phyloP scores from a whole-genome alignment of 495 filamentous ascomycete species.

The Talaromyces borbonicus region DNA sequence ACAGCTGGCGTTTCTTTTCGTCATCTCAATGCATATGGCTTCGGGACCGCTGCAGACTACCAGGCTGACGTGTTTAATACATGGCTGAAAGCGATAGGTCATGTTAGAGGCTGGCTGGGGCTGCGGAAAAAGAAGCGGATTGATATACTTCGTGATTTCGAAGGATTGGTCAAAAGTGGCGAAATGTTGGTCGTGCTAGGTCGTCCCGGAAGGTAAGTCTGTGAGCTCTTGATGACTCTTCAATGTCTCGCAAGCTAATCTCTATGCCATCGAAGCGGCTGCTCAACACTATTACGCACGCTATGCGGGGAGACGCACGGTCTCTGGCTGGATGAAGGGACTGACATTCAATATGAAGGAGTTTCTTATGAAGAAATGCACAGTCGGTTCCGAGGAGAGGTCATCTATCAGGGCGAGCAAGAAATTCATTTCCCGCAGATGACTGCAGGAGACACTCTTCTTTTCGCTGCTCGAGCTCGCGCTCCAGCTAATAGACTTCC shows the following conservation, averaged over 20 bases:
- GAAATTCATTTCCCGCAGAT: constrained; percentile 61
- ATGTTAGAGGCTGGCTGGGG: constrained; percentile 39
- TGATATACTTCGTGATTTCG: constrained; percentile 65
- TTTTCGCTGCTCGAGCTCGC: constrained; percentile 49
- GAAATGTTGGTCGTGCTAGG: constrained; percentile 79
- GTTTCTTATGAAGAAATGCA: constrained; percentile 59
- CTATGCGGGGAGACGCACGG: constrained; percentile 65
- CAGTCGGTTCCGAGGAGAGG: constrained; percentile 57
- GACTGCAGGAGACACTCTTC: constrained; percentile 55
- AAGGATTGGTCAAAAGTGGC: constrained; percentile 61
- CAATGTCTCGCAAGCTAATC: constrained; percentile 6
- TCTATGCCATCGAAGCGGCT: constrained; percentile 35
- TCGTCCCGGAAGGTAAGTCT: constrained; percentile 49
- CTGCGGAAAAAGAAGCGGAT: constrained; percentile 49
- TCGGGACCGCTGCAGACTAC: constrained; percentile 13
- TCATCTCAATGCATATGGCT: constrained; percentile 16
- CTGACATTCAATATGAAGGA: constrained; percentile 62
- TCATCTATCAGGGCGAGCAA: constrained; percentile 54
- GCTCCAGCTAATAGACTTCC: constrained; percentile 38
- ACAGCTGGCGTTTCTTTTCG: constrained; percentile 15
- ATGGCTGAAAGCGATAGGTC: constrained; percentile 44
- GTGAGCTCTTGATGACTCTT: not conserved
- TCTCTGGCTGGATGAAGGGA: constrained; percentile 47
- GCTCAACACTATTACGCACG: constrained; percentile 65
- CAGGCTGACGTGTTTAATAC: constrained; percentile 22